These are phyloP conservation scores for Penicillium sp. DNA, from an alignment of 2,329 filamentous ascomycete genomes.

Conservation along the genomic window DNA sequence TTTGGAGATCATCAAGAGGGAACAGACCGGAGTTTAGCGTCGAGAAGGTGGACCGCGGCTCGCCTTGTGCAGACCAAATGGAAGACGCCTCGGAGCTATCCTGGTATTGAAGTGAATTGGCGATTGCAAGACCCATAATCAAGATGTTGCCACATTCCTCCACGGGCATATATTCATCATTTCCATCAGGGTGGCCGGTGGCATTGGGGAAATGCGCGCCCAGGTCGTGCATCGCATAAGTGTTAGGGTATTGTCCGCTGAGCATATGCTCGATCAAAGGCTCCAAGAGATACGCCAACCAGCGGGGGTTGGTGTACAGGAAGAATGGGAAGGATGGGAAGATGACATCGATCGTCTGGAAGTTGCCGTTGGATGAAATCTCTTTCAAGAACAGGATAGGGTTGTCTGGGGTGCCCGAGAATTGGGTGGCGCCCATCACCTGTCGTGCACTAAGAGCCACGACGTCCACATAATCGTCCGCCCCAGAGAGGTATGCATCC, in stretches of 20 bases:
- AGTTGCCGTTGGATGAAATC: slow-evolving; percentile 82
- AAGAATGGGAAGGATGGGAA: slow-evolving; percentile 87
- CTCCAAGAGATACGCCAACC: slow-evolving; percentile 77
- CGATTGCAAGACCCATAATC: slow-evolving; percentile 76
- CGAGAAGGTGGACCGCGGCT: slow-evolving; percentile 21
- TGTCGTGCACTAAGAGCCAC: slow-evolving; percentile 77
- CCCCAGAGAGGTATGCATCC: slow-evolving; percentile 73
- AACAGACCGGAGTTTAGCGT: slow-evolving; percentile 41
- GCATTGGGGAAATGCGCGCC: slow-evolving; percentile 57
- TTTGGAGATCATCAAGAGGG: slow-evolving; percentile 52
- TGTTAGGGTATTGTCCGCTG: slow-evolving; percentile 79
- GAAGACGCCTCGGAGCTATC: slow-evolving; percentile 59
- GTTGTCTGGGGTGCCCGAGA: slow-evolving; percentile 69
- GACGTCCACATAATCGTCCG: slow-evolving; percentile 74
- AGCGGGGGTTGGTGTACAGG: slow-evolving; percentile 78
- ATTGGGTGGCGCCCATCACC: slow-evolving; percentile 75
- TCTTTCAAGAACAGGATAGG: slow-evolving; percentile 81
- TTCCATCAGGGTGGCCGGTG: slow-evolving; percentile 55
- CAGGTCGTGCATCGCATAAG: slow-evolving; percentile 56
- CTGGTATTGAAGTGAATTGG: slow-evolving; percentile 70
- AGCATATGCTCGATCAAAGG: slow-evolving; percentile 79
- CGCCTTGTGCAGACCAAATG: slow-evolving; percentile 54
- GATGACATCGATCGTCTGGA: slow-evolving; percentile 84
- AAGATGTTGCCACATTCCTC: slow-evolving; percentile 72
- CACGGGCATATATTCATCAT: slow-evolving; percentile 59